Conservation (phyloP, 306 rosid genomes). For the Psophocarpus tetragonolobus region DNA sequence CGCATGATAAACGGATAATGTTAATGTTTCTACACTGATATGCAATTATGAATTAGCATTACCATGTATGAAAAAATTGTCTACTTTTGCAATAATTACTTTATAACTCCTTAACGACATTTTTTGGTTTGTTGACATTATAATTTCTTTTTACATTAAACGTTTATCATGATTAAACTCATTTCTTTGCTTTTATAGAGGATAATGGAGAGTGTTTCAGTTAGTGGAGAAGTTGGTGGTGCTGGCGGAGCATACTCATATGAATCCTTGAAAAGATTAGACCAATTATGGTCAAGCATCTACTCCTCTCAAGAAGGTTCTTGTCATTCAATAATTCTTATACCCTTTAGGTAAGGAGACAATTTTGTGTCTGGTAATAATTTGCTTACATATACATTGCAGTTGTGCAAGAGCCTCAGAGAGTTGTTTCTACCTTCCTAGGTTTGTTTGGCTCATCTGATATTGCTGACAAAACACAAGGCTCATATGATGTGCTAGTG, state of each 20-base stretch:
- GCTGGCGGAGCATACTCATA: conserved; percentile 95
- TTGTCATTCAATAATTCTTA: conserved; percentile 8
- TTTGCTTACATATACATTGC: conserved; percentile 27
- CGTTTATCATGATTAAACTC: background rate
- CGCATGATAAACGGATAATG: background rate
- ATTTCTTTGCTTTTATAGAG: conserved; percentile 46
- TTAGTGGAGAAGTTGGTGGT: conserved; percentile 92
- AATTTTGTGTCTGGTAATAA: background rate
- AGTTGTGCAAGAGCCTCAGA: conserved; percentile 69
- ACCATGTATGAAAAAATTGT: background rate
- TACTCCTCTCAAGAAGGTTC: conserved; percentile 66
- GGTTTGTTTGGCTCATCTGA: conserved; percentile 52
- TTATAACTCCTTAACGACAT: background rate
- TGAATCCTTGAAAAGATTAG: conserved; percentile 89
- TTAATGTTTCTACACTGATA: background rate
- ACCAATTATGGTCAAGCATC: conserved; percentile 81
- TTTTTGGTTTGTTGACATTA: background rate
- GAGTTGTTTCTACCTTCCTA: conserved; percentile 67
- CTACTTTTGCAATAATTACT: background rate
- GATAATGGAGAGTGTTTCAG: conserved; percentile 87
- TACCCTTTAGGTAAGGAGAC: background rate
- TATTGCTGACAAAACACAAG: conserved; percentile 54
- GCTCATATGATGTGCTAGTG: conserved; percentile 75
- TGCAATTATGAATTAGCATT: background rate
- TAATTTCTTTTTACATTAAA: background rate